A percentile compares a stretch with the other conserved stretches of the same genome.
These are phyloP conservation scores for Nitzschia sp. DNA, from an alignment of 108 stramenopile species.

Conservation along the genomic window DNA sequence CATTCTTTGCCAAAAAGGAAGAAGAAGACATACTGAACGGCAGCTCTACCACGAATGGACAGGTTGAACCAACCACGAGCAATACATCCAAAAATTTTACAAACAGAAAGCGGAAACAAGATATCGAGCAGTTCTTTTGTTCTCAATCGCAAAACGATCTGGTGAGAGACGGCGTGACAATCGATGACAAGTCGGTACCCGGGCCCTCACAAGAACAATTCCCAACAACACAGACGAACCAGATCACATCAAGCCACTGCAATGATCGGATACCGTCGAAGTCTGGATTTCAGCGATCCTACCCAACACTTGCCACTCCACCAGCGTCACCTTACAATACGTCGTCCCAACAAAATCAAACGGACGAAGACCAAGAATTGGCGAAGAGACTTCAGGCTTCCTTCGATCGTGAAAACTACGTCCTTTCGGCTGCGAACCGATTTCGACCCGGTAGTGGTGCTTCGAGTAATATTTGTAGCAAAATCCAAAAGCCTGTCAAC, in stretches of 20 bases:
- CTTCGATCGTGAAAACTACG: conserved; percentile 52
- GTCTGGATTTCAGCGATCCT: background rate
- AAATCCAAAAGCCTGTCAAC: background rate
- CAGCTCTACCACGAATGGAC: background rate
- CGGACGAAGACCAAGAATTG: conserved; percentile 55
- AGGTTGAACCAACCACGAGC: background rate
- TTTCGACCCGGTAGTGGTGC: conserved; percentile 2
- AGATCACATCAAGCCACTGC: background rate
- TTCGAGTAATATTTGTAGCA: too few species aligned
- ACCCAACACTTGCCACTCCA: background rate
- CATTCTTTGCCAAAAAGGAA: conserved; percentile 17
- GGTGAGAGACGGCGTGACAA: background rate
- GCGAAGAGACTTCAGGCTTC: conserved; percentile 67
- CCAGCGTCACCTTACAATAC: too few species aligned
- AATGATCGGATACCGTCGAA: background rate
- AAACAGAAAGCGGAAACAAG: background rate
- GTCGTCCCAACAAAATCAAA: conserved; percentile 11
- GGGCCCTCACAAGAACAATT: background rate
- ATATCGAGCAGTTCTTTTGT: background rate
- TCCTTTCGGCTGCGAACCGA: conserved; percentile 20
- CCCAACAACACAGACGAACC: background rate
- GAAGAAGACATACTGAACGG: background rate
- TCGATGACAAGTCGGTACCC: background rate
- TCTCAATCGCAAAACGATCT: background rate
- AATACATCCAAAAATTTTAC: background rate